Conservation (phyloP, 78 protist genomes). For the Cavenderia fasciculata region DNA sequence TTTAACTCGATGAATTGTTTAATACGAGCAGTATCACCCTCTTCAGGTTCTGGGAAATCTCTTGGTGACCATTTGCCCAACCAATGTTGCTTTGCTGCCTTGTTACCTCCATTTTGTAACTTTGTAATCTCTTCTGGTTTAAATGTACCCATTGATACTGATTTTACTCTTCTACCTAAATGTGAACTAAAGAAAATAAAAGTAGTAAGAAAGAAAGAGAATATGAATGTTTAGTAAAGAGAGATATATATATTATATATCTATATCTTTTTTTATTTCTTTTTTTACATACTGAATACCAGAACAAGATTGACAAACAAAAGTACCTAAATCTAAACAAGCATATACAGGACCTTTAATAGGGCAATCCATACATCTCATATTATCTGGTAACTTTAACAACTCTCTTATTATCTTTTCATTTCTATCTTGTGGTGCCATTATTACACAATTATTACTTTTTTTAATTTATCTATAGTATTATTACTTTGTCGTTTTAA, state of each 20-base stretch:
- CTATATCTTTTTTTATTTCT: too few relatives aligned
- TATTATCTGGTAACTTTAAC: conserved; percentile 68
- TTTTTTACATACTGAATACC: conserved; percentile 80
- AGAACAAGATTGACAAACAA: conserved; percentile 82
- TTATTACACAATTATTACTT: too few relatives aligned
- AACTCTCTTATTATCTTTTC: conserved; percentile 72
- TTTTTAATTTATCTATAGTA: too few relatives aligned
- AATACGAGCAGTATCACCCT: conserved; percentile 36
- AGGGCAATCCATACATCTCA: conserved; percentile 81
- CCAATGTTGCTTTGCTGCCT: conserved; percentile 72
- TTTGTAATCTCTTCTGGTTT: conserved; percentile 81
- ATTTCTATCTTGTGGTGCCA: conserved; percentile 64
- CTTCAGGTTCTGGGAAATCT: conserved; percentile 81
- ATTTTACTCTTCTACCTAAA: conserved; percentile 75
- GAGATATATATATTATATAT: too few relatives aligned
- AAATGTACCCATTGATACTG: conserved; percentile 81
- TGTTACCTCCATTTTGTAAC: conserved; percentile 72
- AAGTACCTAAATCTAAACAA: conserved; percentile 65
- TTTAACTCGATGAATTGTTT: conserved; percentile 71
- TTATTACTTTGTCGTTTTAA: too few relatives aligned
- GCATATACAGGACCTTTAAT: conserved; percentile 79
- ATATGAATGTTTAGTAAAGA: too few relatives aligned
- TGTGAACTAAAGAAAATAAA: too few relatives aligned
- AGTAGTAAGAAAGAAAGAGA: too few relatives aligned
- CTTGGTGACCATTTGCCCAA: conserved; percentile 74